A percentile compares a stretch with the other conserved stretches of the same genome.
Conservation (phyloP, 257 asterid species). For the Solanum sejunctum region DNA sequence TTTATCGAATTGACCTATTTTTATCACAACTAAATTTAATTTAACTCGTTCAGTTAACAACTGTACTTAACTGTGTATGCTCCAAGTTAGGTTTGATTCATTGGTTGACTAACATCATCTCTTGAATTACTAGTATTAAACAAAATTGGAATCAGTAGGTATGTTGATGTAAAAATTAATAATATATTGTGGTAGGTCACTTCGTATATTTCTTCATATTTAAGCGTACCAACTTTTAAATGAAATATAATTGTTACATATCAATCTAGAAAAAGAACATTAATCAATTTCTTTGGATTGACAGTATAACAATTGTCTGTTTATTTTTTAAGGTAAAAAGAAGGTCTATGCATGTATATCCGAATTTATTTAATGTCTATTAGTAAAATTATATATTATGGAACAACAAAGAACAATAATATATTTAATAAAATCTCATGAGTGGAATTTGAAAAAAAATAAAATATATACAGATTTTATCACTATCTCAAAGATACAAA, state of each 20-base stretch:
- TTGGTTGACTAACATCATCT: neutral
- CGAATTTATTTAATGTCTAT: too few relatives aligned
- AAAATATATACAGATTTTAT: too few relatives aligned
- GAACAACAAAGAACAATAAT: too few relatives aligned
- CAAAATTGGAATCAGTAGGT: neutral
- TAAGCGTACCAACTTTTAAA: neutral
- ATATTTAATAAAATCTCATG: too few relatives aligned
- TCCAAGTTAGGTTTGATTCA: neutral
- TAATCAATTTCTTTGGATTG: neutral
- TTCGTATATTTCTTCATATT: neutral
- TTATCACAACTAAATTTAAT: neutral
- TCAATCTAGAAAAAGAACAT: neutral
- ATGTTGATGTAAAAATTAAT: neutral
- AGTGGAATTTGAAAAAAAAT: too few relatives aligned
- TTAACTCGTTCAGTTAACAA: neutral
- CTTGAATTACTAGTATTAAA: neutral
- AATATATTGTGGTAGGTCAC: neutral
- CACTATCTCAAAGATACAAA: too few relatives aligned
- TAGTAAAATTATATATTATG: too few relatives aligned
- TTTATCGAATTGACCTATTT: neutral
- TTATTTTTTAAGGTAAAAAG: too few relatives aligned
- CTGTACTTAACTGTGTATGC: too few relatives aligned
- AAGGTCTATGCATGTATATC: too few relatives aligned
- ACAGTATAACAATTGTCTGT: neutral
- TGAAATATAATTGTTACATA: neutral